Evolutionary conservation across 768 basidiomycete species (phyloP).

Genomic region (Pisolithus orientalis): DNA sequence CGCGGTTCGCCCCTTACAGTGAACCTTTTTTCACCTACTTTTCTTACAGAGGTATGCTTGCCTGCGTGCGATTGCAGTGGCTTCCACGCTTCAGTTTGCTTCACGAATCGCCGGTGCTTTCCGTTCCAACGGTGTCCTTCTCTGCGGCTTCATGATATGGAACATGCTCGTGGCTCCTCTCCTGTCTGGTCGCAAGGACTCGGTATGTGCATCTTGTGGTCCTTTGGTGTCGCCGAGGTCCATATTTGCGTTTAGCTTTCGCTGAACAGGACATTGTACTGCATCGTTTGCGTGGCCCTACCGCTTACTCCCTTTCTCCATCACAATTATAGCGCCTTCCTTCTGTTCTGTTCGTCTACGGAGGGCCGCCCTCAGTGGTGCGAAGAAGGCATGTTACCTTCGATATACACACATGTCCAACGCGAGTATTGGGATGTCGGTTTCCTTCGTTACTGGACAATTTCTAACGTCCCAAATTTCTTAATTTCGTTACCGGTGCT

Average conservation of each 20-base stretch:
- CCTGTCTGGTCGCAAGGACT: slow-evolving; percentile 30
- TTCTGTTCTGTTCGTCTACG: slow-evolving; percentile 49
- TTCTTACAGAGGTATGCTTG: slow-evolving; percentile 51
- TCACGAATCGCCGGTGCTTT: slow-evolving; percentile 58
- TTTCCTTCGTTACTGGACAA: slow-evolving; percentile 81
- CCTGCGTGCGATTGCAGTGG: slow-evolving; percentile 38
- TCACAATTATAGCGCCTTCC: slow-evolving; percentile 67
- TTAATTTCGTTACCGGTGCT: slow-evolving; percentile 71
- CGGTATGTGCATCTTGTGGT: slow-evolving; percentile 12
- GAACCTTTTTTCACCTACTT: slow-evolving; percentile 85
- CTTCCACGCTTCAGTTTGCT: slow-evolving; percentile 49
- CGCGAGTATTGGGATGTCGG: slow-evolving; percentile 82
- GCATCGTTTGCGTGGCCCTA: slow-evolving; percentile 38
- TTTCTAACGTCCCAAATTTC: slow-evolving; percentile 83
- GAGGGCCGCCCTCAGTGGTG: slow-evolving; percentile 56
- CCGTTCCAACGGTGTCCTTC: slow-evolving; percentile 72
- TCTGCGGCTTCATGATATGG: slow-evolving; percentile 79
- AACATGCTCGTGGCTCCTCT: slow-evolving; percentile 53
- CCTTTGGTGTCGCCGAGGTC: neutral
- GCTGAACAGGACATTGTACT: slow-evolving; percentile 26
- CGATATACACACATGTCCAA: slow-evolving; percentile 81
- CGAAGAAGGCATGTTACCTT: slow-evolving; percentile 39
- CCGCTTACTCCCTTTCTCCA: slow-evolving; percentile 60
- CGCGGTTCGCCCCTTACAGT: slow-evolving; percentile 66
- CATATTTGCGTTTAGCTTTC: slow-evolving; percentile 27